phyloP scores from a whole-genome alignment of 768 basidiomycete species.

The Strobilomyces confusus region DNA sequence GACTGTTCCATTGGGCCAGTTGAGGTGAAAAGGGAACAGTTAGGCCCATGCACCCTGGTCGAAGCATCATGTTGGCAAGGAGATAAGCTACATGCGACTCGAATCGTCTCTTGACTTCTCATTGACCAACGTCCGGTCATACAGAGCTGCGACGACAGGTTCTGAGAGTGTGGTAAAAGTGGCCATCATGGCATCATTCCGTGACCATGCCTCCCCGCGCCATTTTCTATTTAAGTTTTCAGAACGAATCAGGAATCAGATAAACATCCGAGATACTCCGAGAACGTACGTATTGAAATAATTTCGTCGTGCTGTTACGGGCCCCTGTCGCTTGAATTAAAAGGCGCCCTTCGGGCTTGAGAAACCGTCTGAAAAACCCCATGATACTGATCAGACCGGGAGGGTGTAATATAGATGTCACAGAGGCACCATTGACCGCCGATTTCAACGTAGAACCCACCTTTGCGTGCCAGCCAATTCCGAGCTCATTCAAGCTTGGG shows the following conservation, averaged over 20 bases:
- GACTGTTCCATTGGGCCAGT: background rate
- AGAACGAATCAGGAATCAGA: slow-evolving; percentile 2
- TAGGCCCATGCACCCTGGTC: background rate
- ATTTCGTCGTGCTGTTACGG: background rate
- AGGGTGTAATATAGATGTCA: background rate
- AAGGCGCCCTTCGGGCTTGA: background rate
- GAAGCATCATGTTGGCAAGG: background rate
- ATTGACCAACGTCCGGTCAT: background rate
- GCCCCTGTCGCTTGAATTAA: slow-evolving; percentile 1
- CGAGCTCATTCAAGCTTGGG: background rate
- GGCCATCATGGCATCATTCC: background rate
- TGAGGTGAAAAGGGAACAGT: background rate
- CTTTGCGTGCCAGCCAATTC: background rate
- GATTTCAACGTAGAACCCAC: background rate
- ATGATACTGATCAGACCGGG: background rate
- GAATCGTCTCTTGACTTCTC: background rate
- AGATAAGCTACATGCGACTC: background rate
- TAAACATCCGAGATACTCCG: slow-evolving; percentile 7
- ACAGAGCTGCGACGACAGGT: background rate
- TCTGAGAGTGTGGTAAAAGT: background rate
- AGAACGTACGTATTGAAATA: background rate
- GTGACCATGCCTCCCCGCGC: background rate
- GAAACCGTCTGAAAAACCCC: background rate
- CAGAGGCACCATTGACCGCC: background rate
- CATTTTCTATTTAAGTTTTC: background rate